A percentile compares a stretch with the other conserved stretches of the same genome.
These are phyloP conservation scores for Sordariomycetes sp. DNA, from an alignment of 2,329 filamentous ascomycete species.

Conservation along the genomic window DNA sequence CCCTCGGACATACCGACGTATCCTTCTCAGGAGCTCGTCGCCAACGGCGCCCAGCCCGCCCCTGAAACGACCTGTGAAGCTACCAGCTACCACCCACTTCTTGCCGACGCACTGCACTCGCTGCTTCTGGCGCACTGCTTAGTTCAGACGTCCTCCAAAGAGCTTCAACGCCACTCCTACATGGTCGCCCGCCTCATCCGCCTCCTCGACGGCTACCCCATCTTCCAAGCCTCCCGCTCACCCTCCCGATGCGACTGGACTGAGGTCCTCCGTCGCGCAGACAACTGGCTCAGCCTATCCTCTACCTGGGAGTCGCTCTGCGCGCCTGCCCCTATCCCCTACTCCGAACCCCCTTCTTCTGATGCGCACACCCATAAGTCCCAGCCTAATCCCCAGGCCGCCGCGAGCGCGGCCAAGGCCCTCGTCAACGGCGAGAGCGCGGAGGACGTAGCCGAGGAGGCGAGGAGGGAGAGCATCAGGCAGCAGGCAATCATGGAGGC, in stretches of 20 bases:
- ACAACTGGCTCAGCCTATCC: conserved; percentile 60
- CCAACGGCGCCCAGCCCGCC: conserved; percentile 14
- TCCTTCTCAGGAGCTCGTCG: conserved; percentile 36
- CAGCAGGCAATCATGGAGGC: conserved; percentile 60
- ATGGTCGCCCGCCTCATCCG: conserved; percentile 70
- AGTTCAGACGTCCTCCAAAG: conserved; percentile 67
- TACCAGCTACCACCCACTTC: conserved; percentile 67
- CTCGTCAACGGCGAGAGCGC: conserved; percentile 18
- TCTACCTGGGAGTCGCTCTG: conserved; percentile 66
- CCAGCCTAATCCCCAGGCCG: conserved; percentile 3
- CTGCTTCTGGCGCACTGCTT: conserved; percentile 72
- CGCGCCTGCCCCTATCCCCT: conserved; percentile 44
- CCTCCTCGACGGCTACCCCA: conserved; percentile 69
- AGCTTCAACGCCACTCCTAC: conserved; percentile 69
- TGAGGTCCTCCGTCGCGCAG: conserved; percentile 57
- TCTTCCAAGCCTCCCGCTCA: conserved; percentile 65
- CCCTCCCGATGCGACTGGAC: conserved; percentile 73
- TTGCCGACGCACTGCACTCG: conserved; percentile 71
- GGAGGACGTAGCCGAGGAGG: conserved; percentile 30
- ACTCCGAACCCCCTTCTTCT: conserved; percentile 9
- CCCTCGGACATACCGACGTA: conserved; percentile 60
- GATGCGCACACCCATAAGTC: conserved; percentile 12
- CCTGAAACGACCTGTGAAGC: conserved; percentile 15
- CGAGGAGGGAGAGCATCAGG: conserved; percentile 49
- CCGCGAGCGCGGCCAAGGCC: conserved; percentile 21